Base-by-base conservation (phyloP, 2,329 filamentous ascomycete species). In the Magnaporthiopsis rhizophila region DNA sequence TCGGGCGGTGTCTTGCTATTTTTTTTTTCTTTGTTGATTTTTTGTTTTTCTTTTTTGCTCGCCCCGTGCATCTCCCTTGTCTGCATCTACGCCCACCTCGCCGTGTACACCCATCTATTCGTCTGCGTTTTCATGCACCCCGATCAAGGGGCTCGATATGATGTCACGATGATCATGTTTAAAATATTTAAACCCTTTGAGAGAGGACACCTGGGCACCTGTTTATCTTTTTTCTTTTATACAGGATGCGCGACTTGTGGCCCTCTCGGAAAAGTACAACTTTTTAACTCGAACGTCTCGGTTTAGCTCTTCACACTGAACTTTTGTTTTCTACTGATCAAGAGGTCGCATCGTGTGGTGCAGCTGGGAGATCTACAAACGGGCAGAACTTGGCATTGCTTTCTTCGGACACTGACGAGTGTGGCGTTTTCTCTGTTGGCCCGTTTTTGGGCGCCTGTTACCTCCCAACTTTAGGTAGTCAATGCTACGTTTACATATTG, bases 1-100 rank as follows among this genome's bases (percentile, higher is more conserved):
- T 62, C 62, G 62, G 59, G 64, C 26, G 36, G 62, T 62, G 56
- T 61, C 26, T 60, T 58, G 30, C 63, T 62, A 62, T 45, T 64
- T 30, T 30, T 30, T 30, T 30, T 30, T 5, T 7, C 6, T 30
- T 30, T 30, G 30, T 30, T 30, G 2, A 1, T 30, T 26, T 26
- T 26, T 30, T 30, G 1, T 30, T 26, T 26, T 26, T 26, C 6
- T 30, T 30, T 30, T 2, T 36, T 62, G 65, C 65, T 62, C n/a
- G 6, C 45, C 45, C 21, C 8, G 12, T 11, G 24, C 18, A 24
- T 30, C 45, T 13, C 45, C 45, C 30, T 30, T 30, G 18, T n/a
- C 21, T 53, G n/a, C 45, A 53, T 53, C 45, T 53, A 21, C 45
- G 24, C 18, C 18, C 30, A 30, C 45, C 45, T 53, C 45, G 45